Evolutionary conservation across 306 rosid genomes (phyloP), one percentile per base, ranked within the genome.

Genomic region (Cucumis cinereus): DNA sequence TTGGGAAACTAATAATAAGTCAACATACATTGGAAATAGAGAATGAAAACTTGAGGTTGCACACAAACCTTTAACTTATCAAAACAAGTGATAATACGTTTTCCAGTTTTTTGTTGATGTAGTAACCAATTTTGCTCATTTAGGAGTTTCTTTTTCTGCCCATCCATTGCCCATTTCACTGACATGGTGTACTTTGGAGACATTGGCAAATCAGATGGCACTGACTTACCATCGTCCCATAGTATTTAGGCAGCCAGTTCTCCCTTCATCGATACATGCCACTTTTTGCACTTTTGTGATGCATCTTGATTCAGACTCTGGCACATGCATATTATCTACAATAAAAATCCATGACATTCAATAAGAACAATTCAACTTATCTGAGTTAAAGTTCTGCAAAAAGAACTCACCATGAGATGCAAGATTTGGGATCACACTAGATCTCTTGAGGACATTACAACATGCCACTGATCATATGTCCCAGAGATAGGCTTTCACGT

Each of bases 101-200:
- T 86, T 80, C 82, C 91, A 68, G 98, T 80, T 84, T 92, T 88
- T 62, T 84, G 97, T 83, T 88, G 98, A 76, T 92, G 90, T 35
- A 82, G 85, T 73, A 77, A 74, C 92, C 93, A 87, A 52, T 82
- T 87, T 83, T 83, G 93, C 82, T 90, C 91, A 73, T 74, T 79
- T 75, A 81, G 77, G 82, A 54, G 88, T 85, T 90, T 88, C 90
- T 85, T 87, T 84, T 83, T 90, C 86, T 90, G 95, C 72, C 81
- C 90, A 83, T 88, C 97, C 88, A 95, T 81, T 66, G 89, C 81
- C 90, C 95, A 95, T 81, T 83, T 95, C 85, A 89, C 96, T 59
- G 91, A 90, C 99, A 95, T 90, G 1, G 99, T 90, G 84, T 81
- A 83, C 84, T 85, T 95, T 57, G 91, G 88, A 83, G 96, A 79